A percentile compares a stretch with the other conserved stretches of the same genome.
Conservation (phyloP, 164 flowering plant genomes). For the Malania oleifera region DNA sequence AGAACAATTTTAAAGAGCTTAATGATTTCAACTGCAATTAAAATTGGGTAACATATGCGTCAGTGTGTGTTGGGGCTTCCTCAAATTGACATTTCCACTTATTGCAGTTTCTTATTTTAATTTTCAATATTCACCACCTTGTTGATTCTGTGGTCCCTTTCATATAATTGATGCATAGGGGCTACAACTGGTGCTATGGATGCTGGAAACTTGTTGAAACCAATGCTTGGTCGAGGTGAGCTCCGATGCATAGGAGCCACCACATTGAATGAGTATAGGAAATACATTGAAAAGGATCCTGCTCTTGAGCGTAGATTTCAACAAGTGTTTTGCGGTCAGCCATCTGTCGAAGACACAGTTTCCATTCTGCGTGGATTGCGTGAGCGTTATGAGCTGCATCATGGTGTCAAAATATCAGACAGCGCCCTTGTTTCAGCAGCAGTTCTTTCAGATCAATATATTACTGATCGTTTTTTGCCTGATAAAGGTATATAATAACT, state of each 20-base stretch:
- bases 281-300: slow-evolving; percentile 92
- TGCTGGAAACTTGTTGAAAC: slow-evolving; percentile 93
- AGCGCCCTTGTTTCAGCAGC: slow-evolving; percentile 95
- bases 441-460: slow-evolving; percentile 80
- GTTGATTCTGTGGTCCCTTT: not conserved
- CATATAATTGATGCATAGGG: slow-evolving; percentile 32
- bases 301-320: slow-evolving; percentile 96
- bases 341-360: slow-evolving; percentile 89
- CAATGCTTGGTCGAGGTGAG: slow-evolving; percentile 96
- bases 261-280: slow-evolving; percentile 82
- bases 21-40: no score
- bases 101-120: not conserved
- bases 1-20: no score
- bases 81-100: no score
- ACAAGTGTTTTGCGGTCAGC: slow-evolving; percentile 86
- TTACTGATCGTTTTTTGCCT: slow-evolving; percentile 88
- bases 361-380: slow-evolving; percentile 92
- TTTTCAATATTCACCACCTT: not conserved
- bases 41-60: no score
- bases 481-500: slow-evolving; percentile 68
- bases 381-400: slow-evolving; percentile 92
- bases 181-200: slow-evolving; percentile 96
- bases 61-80: no score
- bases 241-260: slow-evolving; percentile 97
- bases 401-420: slow-evolving; percentile 93